Base-by-base conservation (phyloP, 2,329 filamentous ascomycete species). In the Claviceps cyperi region DNA sequence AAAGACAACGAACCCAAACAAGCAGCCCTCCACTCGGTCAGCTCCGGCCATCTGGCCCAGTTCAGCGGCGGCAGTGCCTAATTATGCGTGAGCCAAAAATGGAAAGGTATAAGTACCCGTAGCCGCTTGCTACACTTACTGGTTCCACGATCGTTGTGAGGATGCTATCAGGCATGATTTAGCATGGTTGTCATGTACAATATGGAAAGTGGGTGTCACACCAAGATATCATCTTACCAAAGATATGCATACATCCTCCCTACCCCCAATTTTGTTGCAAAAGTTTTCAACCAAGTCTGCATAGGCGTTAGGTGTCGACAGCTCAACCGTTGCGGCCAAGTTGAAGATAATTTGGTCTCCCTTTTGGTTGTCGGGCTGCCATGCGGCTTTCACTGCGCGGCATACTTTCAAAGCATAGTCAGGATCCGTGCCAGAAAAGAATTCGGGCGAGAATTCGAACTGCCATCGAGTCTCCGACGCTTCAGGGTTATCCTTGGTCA, bases 231-330 rank as follows among this genome's bases (percentile, higher is more conserved):
- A 13, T 36, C 28, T 36, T 46, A 13, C 43, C 49, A 97, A 76
- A 53, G 86, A 94, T 8, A 97, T 85, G 59, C 83, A 86, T 47
- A 95, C 77, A 70, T 89, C 92, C 60, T 95, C 84, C 48, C 90
- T 76, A 66, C 95, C 85, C 0, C 77, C 76, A 62, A 97, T 89
- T 64, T 91, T 76, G 48, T 75, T 79, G 72, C 88, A 94, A 68
- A 98, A 98, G 70, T 87, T 94, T 66, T 98, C 92, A 54, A 98
- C 86, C 70, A 94, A 85, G 63, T 98, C 92, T 47, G 92, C 92
- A 64, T 92, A 98, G 46, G 96, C 78, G 64, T 98, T 98, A 36
- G 90, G 90, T 1, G 92, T 96, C 0, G 87, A 71, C 81, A 96
- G 83, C 70, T 98, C 92, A 37, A 97, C 91, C 0, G 92, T 98